Evolutionary conservation across 2,329 filamentous ascomycete species (phyloP), one percentile per base, ranked within the genome.

Genomic region (Stachybotrys chlorohalonatus): DNA sequence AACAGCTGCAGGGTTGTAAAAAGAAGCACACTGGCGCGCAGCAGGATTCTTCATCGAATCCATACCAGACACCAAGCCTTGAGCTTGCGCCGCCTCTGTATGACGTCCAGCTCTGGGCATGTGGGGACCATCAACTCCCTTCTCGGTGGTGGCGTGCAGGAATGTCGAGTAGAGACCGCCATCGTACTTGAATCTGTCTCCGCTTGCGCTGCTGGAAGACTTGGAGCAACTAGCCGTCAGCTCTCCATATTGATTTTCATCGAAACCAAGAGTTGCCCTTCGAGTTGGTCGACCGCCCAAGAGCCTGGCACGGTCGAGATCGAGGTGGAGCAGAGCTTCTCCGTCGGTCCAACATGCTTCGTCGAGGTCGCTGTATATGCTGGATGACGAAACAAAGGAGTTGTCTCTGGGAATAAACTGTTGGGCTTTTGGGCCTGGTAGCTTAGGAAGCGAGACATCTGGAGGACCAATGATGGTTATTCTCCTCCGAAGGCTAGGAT

Each of bases 181-280:
- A 58, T 79, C 76, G 56, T 77, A 79, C 51, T 68, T 67, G 63
- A 79, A 80, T 0, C 73, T 75, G 47, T 79, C 75, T 1, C 66
- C 70, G 31, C 68, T 69, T 3, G 64, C 63, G 30, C 68, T 68
- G 56, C 64, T 67, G 1, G 70, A 71, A 54, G 70, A 47, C 56
- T 64, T 60, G n/a, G 68, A 59, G 53, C 62, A 47, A 57, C 59
- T 62, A 32, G 57, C 58, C 39, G 49, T 17, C 7, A 55, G 45
- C 9, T 62, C 56, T 3, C 36, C 36, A 32, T 56, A 54, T 15
- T 54, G 48, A 31, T 48, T 46, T 17, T 53, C 51, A 5, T 53
- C 16, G 11, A 48, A 51, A 13, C 11, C 36, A 17, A 32, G n/a
- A n/a, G 50, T 45, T 6, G 32, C 6, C 17, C 8, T 31, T 7